These are phyloP conservation scores for Stagonosporopsis vannaccii DNA, from an alignment of 2,329 filamentous ascomycete genomes.

Conservation along the genomic window DNA sequence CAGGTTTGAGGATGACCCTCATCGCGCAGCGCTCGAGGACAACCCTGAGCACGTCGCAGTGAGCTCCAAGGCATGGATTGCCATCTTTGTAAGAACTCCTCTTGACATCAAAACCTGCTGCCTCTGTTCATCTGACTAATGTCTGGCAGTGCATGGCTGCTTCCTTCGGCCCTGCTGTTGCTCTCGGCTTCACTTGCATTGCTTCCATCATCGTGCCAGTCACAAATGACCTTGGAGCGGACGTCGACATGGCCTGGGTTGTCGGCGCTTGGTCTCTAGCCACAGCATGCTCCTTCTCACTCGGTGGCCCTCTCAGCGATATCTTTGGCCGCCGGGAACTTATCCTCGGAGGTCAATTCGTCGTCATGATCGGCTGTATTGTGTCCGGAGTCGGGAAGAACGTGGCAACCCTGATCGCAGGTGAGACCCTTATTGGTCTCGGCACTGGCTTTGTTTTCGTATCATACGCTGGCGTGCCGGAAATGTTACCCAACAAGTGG, in stretches of 20 bases:
- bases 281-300: slow-evolving; percentile 5
- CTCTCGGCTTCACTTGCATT: slow-evolving; percentile 3
- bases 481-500: slow-evolving; percentile 4
- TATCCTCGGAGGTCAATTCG: background rate
- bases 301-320: slow-evolving; percentile 4
- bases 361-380: slow-evolving; percentile 2
- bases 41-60: slow-evolving; percentile 1
- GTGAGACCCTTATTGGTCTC: slow-evolving; percentile 1
- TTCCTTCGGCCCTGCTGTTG: slow-evolving; percentile 6
- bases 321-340: slow-evolving; percentile 2
- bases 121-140: background rate
- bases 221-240: slow-evolving; percentile 4
- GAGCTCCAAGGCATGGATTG: background rate
- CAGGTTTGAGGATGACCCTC: slow-evolving; percentile 2
- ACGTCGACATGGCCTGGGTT: background rate
- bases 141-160: slow-evolving; percentile 1
- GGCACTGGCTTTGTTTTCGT: slow-evolving; percentile 2
- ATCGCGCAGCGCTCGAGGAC: slow-evolving; percentile 2
- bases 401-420: background rate
- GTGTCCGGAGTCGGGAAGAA: slow-evolving; percentile 3
- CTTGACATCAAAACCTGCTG: background rate
- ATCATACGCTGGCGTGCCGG: slow-evolving; percentile 2
- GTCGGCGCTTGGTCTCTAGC: slow-evolving; percentile 5
- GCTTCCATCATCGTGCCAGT: slow-evolving; percentile 1
- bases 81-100: background rate